A percentile compares a stretch with the other conserved stretches of the same genome.
Evolutionary conservation across 495 filamentous ascomycete species (phyloP).

Genomic region (Penicillium macrosclerotiorum): DNA sequence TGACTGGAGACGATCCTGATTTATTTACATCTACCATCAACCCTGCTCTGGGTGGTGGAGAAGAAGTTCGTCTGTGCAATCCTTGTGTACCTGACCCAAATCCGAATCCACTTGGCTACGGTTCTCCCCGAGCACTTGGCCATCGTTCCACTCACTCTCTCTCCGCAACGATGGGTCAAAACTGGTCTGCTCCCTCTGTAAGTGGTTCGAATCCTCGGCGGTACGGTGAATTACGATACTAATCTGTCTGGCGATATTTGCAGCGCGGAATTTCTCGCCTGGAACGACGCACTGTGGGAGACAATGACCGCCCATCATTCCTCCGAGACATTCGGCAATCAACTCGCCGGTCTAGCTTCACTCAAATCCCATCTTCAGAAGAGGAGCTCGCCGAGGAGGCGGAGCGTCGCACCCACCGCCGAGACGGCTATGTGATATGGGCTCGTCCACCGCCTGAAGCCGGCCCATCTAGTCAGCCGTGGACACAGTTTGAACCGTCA

Average conservation of each 20-base stretch:
- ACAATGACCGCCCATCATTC: constrained; percentile 11
- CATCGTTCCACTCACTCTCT: constrained; percentile 26
- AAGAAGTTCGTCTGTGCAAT: constrained; percentile 88
- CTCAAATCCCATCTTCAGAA: no score
- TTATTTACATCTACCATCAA: constrained; percentile 33
- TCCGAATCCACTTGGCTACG: constrained; percentile 54
- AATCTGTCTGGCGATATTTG: not conserved
- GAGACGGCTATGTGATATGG: no score
- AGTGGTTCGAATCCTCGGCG: no score
- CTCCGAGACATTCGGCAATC: constrained; percentile 2
- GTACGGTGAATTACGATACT: not conserved
- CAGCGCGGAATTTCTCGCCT: constrained; percentile 10
- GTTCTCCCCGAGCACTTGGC: constrained; percentile 21
- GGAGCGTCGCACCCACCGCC: no score
- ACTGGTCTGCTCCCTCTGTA: constrained; percentile 5
- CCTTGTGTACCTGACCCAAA: constrained; percentile 94
- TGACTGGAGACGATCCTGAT: constrained; percentile 38
- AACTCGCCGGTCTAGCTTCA: constrained; percentile 1
- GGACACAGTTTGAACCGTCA: not conserved
- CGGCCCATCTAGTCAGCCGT: not conserved
- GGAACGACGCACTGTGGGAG: constrained; percentile 14
- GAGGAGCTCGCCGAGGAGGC: no score
- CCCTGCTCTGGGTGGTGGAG: constrained; percentile 69
- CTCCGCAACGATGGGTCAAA: constrained; percentile 15
- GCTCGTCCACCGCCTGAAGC: not conserved